A percentile compares a stretch with the other conserved stretches of the same genome.
Evolutionary conservation across 176 grass and related monocot species (phyloP).

Genomic region (Miscanthus lutarioriparius): DNA sequence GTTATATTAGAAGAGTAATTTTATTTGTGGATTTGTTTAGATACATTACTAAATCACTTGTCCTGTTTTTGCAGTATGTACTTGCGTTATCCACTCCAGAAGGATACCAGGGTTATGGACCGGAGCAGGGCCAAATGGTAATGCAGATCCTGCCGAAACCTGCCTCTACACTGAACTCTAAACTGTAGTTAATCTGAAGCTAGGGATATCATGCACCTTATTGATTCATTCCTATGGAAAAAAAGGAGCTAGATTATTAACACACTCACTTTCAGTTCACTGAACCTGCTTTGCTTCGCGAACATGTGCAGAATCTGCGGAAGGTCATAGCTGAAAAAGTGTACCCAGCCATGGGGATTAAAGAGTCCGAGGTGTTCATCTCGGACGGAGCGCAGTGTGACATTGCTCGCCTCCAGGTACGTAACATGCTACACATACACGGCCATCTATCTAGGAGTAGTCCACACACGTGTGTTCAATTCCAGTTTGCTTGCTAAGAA

Average conservation of each 20-base stretch:
- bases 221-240: no score
- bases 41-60: no score
- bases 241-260: no score
- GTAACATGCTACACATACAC: neutral
- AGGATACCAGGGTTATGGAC: slow-evolving; percentile 88
- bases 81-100: slow-evolving; percentile 80
- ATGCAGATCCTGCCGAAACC: neutral
- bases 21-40: no score
- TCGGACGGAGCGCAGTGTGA: slow-evolving; percentile 93
- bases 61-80: slow-evolving; percentile 51
- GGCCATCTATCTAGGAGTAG: neutral
- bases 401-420: slow-evolving; percentile 80
- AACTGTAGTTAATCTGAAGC: neutral
- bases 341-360: slow-evolving; percentile 72
- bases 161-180: neutral
- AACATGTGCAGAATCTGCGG: slow-evolving; percentile 57
- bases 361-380: slow-evolving; percentile 69
- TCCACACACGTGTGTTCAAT: neutral
- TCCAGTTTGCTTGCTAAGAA: neutral
- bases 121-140: slow-evolving; percentile 87
- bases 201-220: no score
- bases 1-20: no score
- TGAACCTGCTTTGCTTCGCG: neutral
- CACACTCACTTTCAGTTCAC: no score
- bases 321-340: slow-evolving; percentile 66